Conservation (phyloP, 164 flowering plant species). For the Dillenia turbinata region DNA sequence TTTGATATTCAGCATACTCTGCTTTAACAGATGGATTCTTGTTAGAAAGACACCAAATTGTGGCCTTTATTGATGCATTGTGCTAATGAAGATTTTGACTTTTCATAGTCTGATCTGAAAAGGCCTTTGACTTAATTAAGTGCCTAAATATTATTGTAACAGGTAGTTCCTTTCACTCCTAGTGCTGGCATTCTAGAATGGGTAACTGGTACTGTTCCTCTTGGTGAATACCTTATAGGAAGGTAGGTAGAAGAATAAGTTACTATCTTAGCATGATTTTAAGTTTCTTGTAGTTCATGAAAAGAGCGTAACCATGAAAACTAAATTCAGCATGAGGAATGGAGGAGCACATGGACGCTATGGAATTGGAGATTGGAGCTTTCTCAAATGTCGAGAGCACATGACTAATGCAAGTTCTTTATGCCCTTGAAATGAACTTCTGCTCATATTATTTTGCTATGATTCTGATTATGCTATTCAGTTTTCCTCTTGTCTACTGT, state of each 20-base stretch:
- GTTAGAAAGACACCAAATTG: too few relatives aligned
- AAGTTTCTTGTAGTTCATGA: too few relatives aligned
- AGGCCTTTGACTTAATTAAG: background rate
- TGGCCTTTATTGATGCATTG: too few relatives aligned
- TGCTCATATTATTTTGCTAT: too few relatives aligned
- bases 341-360: constrained; percentile 98
- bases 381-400: constrained; percentile 69
- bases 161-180: constrained; percentile 99
- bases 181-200: constrained; percentile 99
- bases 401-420: constrained; percentile 65
- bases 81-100: background rate
- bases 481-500: too few relatives aligned
- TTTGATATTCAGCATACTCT: too few relatives aligned
- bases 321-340: constrained; percentile 52
- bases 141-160: constrained; percentile 16
- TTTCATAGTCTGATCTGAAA: background rate
- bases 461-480: too few relatives aligned
- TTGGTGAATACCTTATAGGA: constrained; percentile 93
- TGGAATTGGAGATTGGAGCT: constrained; percentile 86
- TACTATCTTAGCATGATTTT: too few relatives aligned
- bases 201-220: constrained; percentile 95
- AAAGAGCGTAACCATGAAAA: too few relatives aligned
- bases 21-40: too few relatives aligned
- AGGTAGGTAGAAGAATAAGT: constrained; percentile 47
- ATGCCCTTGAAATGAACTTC: background rate